These are phyloP conservation scores for Paecilomyces fulvus DNA, from an alignment of 2,329 filamentous ascomycete genomes.

Conservation along the genomic window DNA sequence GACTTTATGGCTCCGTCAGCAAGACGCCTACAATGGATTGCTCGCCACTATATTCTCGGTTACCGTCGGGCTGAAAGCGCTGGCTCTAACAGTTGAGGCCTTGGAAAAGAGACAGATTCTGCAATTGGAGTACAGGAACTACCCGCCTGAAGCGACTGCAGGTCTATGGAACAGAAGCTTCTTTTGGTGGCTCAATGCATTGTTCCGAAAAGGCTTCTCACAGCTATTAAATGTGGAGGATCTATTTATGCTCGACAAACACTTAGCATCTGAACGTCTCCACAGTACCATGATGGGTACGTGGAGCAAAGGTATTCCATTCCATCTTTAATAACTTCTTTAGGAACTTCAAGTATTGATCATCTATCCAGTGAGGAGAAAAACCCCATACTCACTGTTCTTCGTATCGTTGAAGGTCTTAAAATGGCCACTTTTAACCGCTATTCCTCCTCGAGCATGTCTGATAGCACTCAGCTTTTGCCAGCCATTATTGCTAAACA, in stretches of 20 bases:
- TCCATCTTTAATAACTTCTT: conserved; percentile 2
- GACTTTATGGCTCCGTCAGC: conserved; percentile 34
- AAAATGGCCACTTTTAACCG: conserved; percentile 26
- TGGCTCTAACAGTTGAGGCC: conserved; percentile 39
- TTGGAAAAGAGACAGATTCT: conserved; percentile 37
- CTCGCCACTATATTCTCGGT: conserved; percentile 37
- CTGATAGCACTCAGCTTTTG: conserved; percentile 29
- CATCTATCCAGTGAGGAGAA: conserved; percentile 14
- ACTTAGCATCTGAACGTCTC: conserved; percentile 34
- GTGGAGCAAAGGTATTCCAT: conserved; percentile 32
- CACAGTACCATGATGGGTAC: conserved; percentile 26
- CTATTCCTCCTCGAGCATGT: conserved; percentile 23
- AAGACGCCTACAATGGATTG: conserved; percentile 15
- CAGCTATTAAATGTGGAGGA: conserved; percentile 15
- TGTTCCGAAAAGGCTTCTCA: conserved; percentile 19
- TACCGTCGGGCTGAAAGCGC: conserved; percentile 33
- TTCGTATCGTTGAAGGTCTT: conserved; percentile 20
- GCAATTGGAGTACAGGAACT: conserved; percentile 31
- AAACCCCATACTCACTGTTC: conserved; percentile 21
- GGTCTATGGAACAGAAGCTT: conserved; percentile 24
- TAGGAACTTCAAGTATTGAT: no score
- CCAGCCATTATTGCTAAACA: conserved; percentile 31
- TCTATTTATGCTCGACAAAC: conserved; percentile 32
- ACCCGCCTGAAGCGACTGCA: conserved; percentile 6
- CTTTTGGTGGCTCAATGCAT: conserved; percentile 7